Base-by-base conservation (phyloP, 306 rosid species). In the Phaseolus lunatus region DNA sequence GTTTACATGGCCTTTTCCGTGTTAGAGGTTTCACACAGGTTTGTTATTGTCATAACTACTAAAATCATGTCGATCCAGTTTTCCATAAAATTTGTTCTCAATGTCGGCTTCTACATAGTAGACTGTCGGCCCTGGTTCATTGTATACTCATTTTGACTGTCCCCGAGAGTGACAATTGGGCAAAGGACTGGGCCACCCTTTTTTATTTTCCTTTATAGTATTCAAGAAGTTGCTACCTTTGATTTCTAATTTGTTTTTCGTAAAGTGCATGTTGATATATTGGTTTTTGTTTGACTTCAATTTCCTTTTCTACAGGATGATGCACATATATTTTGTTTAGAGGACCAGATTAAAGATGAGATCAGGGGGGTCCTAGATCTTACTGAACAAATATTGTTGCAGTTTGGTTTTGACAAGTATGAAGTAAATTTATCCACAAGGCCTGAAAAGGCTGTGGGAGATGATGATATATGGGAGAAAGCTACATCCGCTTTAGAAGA, bases 11-110 rank as follows among this genome's bases (percentile, higher is more conserved):
- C 70, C 97, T 92, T 64, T 95, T 95, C 84, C 96, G 99, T 54
- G 99, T 92, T 19, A 83, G 97, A 88, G 99, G 99, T 66, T 95
- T 95, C 81, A 90, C 98, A 20, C 99, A 95, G 94, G 97, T 95
- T 56, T 61, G 83, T 29, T 79, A 26, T 61, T 58, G 44, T 67
- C 77, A 41, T 80, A 35, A 49, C 53, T 76, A 69, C 48, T 31
- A 29, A 61, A 18, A 48, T 62, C 12, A 65, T 66, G 23, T 15
- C 27, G 72, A 57, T 66, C 41, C 14, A n/a, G 44, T 52, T 76
- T 67, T 47, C 64, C 12, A 56, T 20, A 59, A 47, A 31, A 44
- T 48, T 45, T 35, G 68, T 81, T 45, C 62, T 43, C 35, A n/a
- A 6, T 41, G 47, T 22, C 59, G 22, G 31, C 33, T 76, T 63